Conservation (phyloP, 208 protist species). For the Trypanosoma grayi region DNA sequence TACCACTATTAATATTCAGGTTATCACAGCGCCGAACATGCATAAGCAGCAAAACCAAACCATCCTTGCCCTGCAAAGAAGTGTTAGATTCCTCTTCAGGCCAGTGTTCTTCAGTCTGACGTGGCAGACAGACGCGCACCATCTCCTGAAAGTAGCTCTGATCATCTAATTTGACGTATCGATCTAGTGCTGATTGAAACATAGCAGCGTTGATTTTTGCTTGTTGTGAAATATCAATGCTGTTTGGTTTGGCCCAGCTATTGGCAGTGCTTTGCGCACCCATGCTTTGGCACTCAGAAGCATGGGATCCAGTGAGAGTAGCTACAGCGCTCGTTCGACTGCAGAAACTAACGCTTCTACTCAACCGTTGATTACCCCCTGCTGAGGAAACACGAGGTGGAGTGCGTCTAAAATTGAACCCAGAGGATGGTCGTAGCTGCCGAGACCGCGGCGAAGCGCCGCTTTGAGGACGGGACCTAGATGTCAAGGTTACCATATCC, state of each 20-base stretch:
- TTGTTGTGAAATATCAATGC: slow-evolving; percentile 72
- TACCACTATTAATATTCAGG: slow-evolving; percentile 31
- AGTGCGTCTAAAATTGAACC: slow-evolving; percentile 2
- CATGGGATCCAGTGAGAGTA: not conserved
- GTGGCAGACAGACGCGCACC: slow-evolving; percentile 59
- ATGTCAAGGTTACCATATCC: not conserved
- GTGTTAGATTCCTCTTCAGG: slow-evolving; percentile 23
- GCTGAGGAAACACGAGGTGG: slow-evolving; percentile 8
- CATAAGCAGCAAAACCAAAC: slow-evolving; percentile 72
- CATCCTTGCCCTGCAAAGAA: slow-evolving; percentile 8
- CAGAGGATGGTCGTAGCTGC: slow-evolving; percentile 6
- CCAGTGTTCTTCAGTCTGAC: slow-evolving; percentile 69
- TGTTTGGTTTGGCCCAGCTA: slow-evolving; percentile 42
- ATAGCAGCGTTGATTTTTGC: slow-evolving; percentile 59
- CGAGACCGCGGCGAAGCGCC: slow-evolving; percentile 1
- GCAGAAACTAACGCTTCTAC: slow-evolving; percentile 9
- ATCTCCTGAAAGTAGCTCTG: slow-evolving; percentile 83
- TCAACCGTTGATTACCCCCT: slow-evolving; percentile 4
- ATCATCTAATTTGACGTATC: slow-evolving; percentile 86
- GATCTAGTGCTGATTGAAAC: slow-evolving; percentile 74
- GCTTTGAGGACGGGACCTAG: slow-evolving; percentile 5
- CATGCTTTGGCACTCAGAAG: slow-evolving; percentile 7
- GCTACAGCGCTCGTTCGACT: slow-evolving; percentile 4
- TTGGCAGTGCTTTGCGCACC: not conserved
- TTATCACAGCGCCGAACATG: slow-evolving; percentile 64